Base-by-base conservation (phyloP, 805 yeast species). In the Barnettozyma botsteinii region DNA sequence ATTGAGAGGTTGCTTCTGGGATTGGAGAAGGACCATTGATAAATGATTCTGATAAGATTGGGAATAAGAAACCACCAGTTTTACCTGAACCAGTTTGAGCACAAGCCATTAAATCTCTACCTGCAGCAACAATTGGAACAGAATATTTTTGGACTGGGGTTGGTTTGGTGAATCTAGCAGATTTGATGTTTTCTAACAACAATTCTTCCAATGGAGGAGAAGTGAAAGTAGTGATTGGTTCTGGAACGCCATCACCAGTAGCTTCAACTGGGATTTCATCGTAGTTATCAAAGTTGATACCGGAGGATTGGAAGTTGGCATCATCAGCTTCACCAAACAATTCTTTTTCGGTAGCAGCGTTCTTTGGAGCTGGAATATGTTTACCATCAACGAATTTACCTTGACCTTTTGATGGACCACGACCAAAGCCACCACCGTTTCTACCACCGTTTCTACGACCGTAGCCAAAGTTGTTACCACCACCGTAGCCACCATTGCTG, bases 41-140 rank as follows among this genome's bases (percentile, higher is more conserved):
- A 70, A 82, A 93, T 46, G 94, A 85, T 70, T 88, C 88, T 35
- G 95, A 84, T 55, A 93, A 75, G 41, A 93, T 95, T 49, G 99
- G 98, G 85, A 93, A 93, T 62, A 93, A 73, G 77, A 93, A 93
- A 52, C 98, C 99, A 76, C 98, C 98, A 61, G 99, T 93, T 73
- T 93, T 93, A 78, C 99, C 99, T 44, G 98, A 89, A 82, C 96
- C 96, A 53, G 96, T 86, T 73, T 87, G 96, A 45, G 96, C 96
- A 77, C 96, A 87, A 27, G 96, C 96, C 96, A 86, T 87, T 68
- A 86, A 75, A 67, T 86, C 96, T 68, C 96, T 79, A 57, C 89
- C 87, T 45, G 72, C 79, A 45, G 91, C 86, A 51, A 87, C 91
- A 50, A 87, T 86, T 52, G 96, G 96, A 49, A 87, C 83, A 33